These are phyloP conservation scores for Trichocomaceae sp. DNA, from an alignment of 2,329 filamentous ascomycete species.

Conservation along the genomic window DNA sequence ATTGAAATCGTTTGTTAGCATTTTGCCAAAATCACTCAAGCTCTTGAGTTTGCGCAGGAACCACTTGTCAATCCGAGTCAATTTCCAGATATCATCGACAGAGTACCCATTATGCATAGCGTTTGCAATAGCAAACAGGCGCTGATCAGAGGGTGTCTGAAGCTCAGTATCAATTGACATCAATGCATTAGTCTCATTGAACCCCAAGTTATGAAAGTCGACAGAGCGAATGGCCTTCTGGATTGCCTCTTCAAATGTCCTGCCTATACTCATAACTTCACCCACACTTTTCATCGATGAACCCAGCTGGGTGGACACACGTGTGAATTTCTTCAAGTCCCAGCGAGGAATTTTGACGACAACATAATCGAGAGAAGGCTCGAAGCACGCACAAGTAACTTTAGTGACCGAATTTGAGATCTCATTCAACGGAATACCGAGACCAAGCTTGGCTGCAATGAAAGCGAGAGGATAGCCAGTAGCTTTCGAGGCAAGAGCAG, in stretches of 20 bases:
- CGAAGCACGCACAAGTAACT: constrained; percentile 93
- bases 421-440: constrained; percentile 91
- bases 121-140: constrained; percentile 94
- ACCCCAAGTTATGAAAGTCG: constrained; percentile 91
- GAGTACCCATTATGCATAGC: constrained; percentile 92
- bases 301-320: constrained; percentile 89
- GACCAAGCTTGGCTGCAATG: constrained; percentile 91
- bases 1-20: constrained; percentile 59
- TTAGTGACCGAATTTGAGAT: constrained; percentile 95
- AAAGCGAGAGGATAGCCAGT: constrained; percentile 95
- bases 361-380: constrained; percentile 95
- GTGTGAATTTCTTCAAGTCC: constrained; percentile 98
- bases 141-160: constrained; percentile 94
- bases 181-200: constrained; percentile 81
- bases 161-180: constrained; percentile 96
- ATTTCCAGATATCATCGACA: constrained; percentile 94
- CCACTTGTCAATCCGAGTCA: constrained; percentile 99
- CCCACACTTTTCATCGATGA: constrained; percentile 99
- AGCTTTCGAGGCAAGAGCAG: constrained; percentile 90
- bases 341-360: constrained; percentile 98
- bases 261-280: constrained; percentile 96
- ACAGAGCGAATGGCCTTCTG: constrained; percentile 96
- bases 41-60: constrained; percentile 89
- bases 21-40: constrained; percentile 79
- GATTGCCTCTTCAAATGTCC: constrained; percentile 96